Conservation (phyloP, 495 filamentous ascomycete species). For the Aspergillus steynii region DNA sequence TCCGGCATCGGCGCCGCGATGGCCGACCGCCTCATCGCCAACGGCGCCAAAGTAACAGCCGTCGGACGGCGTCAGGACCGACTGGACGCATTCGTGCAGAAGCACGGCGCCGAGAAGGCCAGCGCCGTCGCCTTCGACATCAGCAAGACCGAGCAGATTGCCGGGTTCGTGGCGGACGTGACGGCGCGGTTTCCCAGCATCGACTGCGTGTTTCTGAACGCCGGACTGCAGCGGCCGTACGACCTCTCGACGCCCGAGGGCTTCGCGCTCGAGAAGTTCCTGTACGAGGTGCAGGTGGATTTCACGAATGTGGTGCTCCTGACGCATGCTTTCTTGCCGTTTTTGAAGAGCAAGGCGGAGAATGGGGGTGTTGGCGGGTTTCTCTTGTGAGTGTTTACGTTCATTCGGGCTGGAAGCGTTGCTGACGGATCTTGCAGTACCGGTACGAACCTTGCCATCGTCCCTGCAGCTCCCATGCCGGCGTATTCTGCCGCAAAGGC, state of each 20-base stretch:
- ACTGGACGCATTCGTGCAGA: conserved; percentile 61
- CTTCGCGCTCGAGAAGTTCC: conserved; percentile 52
- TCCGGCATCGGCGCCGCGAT: conserved; percentile 67
- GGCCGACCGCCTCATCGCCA: conserved; percentile 59
- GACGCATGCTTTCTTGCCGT: conserved; percentile 60
- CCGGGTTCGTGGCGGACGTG: conserved; percentile 55
- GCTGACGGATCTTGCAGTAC: conserved; percentile 21
- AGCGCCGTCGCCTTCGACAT: conserved; percentile 60
- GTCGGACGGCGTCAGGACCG: conserved; percentile 65
- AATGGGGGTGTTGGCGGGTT: conserved; percentile 25
- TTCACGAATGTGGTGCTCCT: conserved; percentile 62
- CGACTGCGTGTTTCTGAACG: conserved; percentile 41
- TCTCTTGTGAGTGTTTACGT: conserved; percentile 27
- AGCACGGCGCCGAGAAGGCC: conserved; percentile 57
- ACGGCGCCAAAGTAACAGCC: conserved; percentile 61
- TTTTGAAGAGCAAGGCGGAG: conserved; percentile 45
- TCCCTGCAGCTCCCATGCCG: conserved; percentile 38
- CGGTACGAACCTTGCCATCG: conserved; percentile 40
- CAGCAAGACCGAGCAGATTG: conserved; percentile 56
- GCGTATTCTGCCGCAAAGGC: conserved; percentile 48
- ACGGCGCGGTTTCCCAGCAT: conserved; percentile 52
- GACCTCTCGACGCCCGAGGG: conserved; percentile 58
- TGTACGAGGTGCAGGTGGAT: conserved; percentile 61
- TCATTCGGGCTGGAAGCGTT: neutral
- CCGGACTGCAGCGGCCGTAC: conserved; percentile 42